Evolutionary conservation across 2,329 filamentous ascomycete genomes (phyloP).

Genomic region (Tolypocladium paradoxum): DNA sequence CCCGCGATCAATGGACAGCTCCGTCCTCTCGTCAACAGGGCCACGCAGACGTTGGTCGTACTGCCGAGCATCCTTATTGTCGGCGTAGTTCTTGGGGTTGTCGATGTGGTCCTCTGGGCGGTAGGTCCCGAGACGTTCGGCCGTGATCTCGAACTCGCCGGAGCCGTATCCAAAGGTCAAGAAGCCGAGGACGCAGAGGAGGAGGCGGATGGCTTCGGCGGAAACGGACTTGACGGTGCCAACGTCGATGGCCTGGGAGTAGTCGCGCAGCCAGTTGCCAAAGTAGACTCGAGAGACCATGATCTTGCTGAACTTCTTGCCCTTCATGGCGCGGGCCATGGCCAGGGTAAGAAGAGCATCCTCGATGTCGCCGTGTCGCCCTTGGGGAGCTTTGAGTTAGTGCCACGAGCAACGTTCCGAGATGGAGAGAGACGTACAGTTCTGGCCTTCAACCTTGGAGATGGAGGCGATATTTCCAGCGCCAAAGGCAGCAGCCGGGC

Average conservation of each 20-base stretch:
- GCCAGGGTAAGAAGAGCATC: conserved; percentile 71
- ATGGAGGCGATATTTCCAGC: conserved; percentile 80
- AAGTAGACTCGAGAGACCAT: conserved; percentile 88
- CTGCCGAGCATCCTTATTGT: conserved; percentile 73
- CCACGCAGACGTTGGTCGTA: conserved; percentile 75
- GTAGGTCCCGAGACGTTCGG: conserved; percentile 73
- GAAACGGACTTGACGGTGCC: conserved; percentile 86
- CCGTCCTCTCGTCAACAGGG: conserved; percentile 66
- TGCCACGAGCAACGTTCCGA: neutral
- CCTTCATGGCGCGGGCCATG: conserved; percentile 39
- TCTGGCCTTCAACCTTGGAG: conserved; percentile 72
- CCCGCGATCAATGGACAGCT: conserved; percentile 66
- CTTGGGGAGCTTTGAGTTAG: conserved; percentile 20
- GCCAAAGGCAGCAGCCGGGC: conserved; percentile 66
- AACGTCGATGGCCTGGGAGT: conserved; percentile 88
- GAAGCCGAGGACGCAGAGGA: conserved; percentile 84
- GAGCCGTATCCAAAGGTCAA: conserved; percentile 80
- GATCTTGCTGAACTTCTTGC: conserved; percentile 81
- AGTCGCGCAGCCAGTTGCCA: conserved; percentile 90
- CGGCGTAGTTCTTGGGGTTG: conserved; percentile 81
- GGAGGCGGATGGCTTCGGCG: conserved; percentile 78
- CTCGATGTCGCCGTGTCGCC: conserved; percentile 87
- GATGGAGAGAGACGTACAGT: conserved; percentile 43
- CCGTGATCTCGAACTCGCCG: conserved; percentile 73
- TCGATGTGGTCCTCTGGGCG: conserved; percentile 66